These are phyloP conservation scores for Neocallimastix lanati DNA, from an alignment of 192 early-diverging fungal species.

Conservation along the genomic window DNA sequence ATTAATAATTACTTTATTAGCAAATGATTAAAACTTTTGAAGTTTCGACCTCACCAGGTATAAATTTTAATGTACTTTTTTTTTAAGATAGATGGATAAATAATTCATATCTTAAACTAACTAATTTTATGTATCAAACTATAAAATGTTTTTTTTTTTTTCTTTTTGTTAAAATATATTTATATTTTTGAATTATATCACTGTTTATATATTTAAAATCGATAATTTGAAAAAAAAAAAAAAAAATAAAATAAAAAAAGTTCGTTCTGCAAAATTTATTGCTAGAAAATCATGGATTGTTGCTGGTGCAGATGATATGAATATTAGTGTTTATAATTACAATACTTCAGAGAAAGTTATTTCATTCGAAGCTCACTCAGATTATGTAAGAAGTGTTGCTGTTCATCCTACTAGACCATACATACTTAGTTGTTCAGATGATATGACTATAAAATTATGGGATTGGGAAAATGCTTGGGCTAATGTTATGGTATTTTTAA, in stretches of 20 bases:
- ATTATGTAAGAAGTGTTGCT: slow-evolving; percentile 91
- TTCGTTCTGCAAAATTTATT: slow-evolving; percentile 94
- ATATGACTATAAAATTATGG: slow-evolving; percentile 95
- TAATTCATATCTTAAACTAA: too few species aligned
- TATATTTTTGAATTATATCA: too few species aligned
- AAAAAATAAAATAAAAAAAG: slow-evolving; percentile 17
- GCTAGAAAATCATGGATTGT: slow-evolving; percentile 95
- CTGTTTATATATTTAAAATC: too few species aligned
- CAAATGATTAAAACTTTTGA: background rate
- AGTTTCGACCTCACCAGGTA: background rate
- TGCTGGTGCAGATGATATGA: slow-evolving; percentile 92
- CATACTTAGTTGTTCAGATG: slow-evolving; percentile 85
- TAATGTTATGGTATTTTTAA: slow-evolving; percentile 51
- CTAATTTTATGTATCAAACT: too few species aligned
- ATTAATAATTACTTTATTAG: too few species aligned
- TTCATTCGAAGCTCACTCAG: slow-evolving; percentile 86
- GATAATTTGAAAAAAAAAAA: too few species aligned
- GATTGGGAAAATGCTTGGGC: slow-evolving; percentile 99
- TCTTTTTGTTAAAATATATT: too few species aligned
- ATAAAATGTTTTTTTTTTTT: too few species aligned
- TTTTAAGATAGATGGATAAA: too few species aligned
- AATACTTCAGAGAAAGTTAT: slow-evolving; percentile 98
- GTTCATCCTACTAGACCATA: slow-evolving; percentile 92
- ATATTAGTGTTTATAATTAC: slow-evolving; percentile 96
- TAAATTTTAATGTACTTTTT: too few species aligned